These are phyloP conservation scores for Hypholoma fasciculare DNA, from an alignment of 768 basidiomycete genomes.

Conservation along the genomic window DNA sequence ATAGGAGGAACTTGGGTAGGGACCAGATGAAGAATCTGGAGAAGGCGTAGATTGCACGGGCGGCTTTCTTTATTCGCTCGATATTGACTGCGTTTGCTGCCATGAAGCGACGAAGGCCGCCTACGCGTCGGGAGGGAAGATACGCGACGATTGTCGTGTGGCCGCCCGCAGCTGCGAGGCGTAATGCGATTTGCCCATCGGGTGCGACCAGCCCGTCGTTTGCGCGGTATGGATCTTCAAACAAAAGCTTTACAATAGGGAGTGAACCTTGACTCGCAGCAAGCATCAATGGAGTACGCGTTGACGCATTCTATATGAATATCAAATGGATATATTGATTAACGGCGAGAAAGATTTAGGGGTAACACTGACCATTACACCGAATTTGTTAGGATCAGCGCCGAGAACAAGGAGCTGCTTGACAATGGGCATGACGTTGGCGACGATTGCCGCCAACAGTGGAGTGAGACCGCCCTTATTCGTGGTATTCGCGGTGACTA, in stretches of 20 bases:
- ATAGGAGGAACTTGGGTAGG: constrained; percentile 9
- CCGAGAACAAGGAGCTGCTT: constrained; percentile 6
- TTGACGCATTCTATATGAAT: background rate
- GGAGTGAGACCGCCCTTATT: background rate
- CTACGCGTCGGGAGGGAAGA: constrained; percentile 8
- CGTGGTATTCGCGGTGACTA: constrained; percentile 8
- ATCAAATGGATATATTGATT: background rate
- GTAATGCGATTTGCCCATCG: constrained; percentile 11
- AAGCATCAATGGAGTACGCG: constrained; percentile 9
- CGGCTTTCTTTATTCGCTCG: background rate
- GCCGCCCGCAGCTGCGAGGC: constrained; percentile 1
- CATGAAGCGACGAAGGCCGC: constrained; percentile 3
- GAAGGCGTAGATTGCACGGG: background rate
- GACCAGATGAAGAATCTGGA: constrained; percentile 9
- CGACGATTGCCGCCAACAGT: background rate
- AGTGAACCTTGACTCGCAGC: constrained; percentile 7
- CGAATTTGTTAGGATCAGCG: constrained; percentile 8
- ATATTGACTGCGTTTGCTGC: background rate
- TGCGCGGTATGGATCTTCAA: constrained; percentile 6
- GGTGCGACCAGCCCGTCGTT: constrained; percentile 11
- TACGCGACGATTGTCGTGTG: constrained; percentile 8
- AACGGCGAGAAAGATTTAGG: background rate
- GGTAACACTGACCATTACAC: background rate
- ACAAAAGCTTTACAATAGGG: constrained; percentile 7
- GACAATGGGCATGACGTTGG: background rate